Percentiles rank a stretch among this genome's conserved stretches.
These are phyloP conservation scores for Hypocreales sp. DNA, from an alignment of 2,329 filamentous ascomycete genomes.

Conservation along the genomic window DNA sequence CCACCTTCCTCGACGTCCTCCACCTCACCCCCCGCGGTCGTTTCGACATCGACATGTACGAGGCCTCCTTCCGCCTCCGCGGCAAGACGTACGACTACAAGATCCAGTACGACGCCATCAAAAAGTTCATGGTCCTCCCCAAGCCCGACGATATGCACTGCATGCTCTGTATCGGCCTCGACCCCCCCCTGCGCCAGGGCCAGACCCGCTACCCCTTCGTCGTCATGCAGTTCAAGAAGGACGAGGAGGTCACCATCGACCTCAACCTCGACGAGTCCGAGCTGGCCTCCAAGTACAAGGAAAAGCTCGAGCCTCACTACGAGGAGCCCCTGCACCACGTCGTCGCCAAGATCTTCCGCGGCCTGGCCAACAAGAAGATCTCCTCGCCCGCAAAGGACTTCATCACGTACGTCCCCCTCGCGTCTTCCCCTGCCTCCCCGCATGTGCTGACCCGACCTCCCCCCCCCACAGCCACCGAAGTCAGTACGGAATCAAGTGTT, in stretches of 20 bases:
- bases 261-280: conserved; percentile 90
- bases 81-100: conserved; percentile 99
- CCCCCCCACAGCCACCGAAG: conserved; percentile 61
- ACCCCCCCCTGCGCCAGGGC: conserved; percentile 88
- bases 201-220: conserved; percentile 97
- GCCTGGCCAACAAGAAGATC: conserved; percentile 87
- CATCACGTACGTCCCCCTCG: conserved; percentile 40
- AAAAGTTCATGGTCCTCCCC: conserved; percentile 96
- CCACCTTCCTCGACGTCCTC: conserved; percentile 89
- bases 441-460: no score
- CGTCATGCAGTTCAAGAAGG: conserved; percentile 97
- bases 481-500: conserved; percentile 94
- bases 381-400: conserved; percentile 91
- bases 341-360: conserved; percentile 88
- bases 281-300: conserved; percentile 71
- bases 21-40: conserved; percentile 97
- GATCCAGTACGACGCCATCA: conserved; percentile 94
- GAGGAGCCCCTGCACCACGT: conserved; percentile 89
- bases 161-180: conserved; percentile 85
- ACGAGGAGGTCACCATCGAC: conserved; percentile 93
- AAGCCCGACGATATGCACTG: conserved; percentile 98
- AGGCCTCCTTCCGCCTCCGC: conserved; percentile 87
- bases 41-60: conserved; percentile 99
- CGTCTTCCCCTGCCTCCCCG: not conserved
- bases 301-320: conserved; percentile 77